Percentiles rank a stretch among this genome's conserved stretches.
These are phyloP conservation scores for Amanita pseudoporphyria DNA, from an alignment of 768 basidiomycete species.

Conservation along the genomic window DNA sequence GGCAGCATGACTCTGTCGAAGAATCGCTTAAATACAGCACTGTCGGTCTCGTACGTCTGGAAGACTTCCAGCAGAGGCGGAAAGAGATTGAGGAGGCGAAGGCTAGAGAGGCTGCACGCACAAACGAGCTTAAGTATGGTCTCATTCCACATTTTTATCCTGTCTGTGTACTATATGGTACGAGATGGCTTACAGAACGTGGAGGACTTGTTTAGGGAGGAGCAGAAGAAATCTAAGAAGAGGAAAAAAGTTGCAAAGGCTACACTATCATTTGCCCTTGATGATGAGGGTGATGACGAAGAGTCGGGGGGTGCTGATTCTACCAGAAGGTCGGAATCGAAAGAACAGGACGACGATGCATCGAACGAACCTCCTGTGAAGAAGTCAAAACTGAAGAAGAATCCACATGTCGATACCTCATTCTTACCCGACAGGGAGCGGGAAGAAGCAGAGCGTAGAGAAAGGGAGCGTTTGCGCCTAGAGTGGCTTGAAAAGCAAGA, in stretches of 20 bases:
- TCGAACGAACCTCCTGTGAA: conserved; percentile 38
- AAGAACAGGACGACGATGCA: conserved; percentile 30
- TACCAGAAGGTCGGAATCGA: conserved; percentile 22
- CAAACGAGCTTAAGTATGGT: conserved; percentile 82
- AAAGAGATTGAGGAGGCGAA: conserved; percentile 90
- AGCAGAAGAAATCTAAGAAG: conserved; percentile 82
- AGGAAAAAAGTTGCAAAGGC: conserved; percentile 84
- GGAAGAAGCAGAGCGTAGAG: conserved; percentile 83
- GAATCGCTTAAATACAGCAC: conserved; percentile 87
- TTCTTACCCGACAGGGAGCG: conserved; percentile 98
- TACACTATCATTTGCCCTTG: conserved; percentile 85
- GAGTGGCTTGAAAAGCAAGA: conserved; percentile 79
- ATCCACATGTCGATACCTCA: conserved; percentile 94
- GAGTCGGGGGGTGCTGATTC: conserved; percentile 22
- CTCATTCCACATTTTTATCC: conserved; percentile 13
- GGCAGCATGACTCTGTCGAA: conserved; percentile 91
- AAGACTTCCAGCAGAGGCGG: conserved; percentile 85
- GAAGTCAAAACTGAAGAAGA: conserved; percentile 81
- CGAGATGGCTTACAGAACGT: conserved; percentile 60
- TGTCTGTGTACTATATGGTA: conserved; percentile 13
- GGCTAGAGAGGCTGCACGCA: conserved; percentile 78
- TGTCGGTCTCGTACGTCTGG: conserved; percentile 82
- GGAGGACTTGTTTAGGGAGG: conserved; percentile 84
- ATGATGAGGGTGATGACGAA: conserved; percentile 50
- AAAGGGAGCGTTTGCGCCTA: conserved; percentile 80